A percentile compares a stretch with the other conserved stretches of the same genome.
These are phyloP conservation scores for Monilinia fructicola DNA, from an alignment of 2,329 filamentous ascomycete species.

Conservation along the genomic window DNA sequence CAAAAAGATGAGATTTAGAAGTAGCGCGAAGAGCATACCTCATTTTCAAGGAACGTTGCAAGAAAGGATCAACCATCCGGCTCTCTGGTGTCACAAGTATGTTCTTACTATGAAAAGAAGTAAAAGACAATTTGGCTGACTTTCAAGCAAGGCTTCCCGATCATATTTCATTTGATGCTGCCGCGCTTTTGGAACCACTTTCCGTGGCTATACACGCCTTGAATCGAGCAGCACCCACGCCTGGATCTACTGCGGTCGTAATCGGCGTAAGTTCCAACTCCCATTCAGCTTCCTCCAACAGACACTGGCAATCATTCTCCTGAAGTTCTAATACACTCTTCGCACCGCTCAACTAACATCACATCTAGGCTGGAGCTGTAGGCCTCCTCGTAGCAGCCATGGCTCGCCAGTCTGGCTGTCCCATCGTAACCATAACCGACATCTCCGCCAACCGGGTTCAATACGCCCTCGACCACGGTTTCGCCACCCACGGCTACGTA, in stretches of 20 bases:
- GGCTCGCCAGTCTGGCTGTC: constrained; percentile 60
- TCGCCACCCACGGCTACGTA: constrained; percentile 59
- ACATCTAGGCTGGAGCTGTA: constrained; percentile 52
- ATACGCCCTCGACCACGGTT: constrained; percentile 58
- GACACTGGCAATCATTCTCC: no score
- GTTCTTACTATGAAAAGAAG: constrained; percentile 28
- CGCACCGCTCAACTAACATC: not conserved
- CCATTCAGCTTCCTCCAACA: not conserved
- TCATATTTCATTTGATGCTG: constrained; percentile 57
- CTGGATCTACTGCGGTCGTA: constrained; percentile 59
- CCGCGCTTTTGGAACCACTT: constrained; percentile 60
- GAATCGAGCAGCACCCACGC: constrained; percentile 53
- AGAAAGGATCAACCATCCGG: constrained; percentile 62
- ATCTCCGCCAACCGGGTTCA: constrained; percentile 59
- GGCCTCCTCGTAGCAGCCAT: constrained; percentile 63
- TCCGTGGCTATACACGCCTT: constrained; percentile 62
- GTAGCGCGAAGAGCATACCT: constrained; percentile 61
- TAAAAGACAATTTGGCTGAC: constrained; percentile 13
- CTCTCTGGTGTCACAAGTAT: constrained; percentile 62
- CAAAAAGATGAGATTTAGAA: constrained; percentile 61
- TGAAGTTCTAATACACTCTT: not conserved
- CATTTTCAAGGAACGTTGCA: constrained; percentile 64
- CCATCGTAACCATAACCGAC: constrained; percentile 59
- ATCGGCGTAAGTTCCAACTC: constrained; percentile 48
- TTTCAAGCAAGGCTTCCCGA: constrained; percentile 52